Evolutionary conservation across 306 rosid species (phyloP).

Genomic region (Vigna angularis): DNA sequence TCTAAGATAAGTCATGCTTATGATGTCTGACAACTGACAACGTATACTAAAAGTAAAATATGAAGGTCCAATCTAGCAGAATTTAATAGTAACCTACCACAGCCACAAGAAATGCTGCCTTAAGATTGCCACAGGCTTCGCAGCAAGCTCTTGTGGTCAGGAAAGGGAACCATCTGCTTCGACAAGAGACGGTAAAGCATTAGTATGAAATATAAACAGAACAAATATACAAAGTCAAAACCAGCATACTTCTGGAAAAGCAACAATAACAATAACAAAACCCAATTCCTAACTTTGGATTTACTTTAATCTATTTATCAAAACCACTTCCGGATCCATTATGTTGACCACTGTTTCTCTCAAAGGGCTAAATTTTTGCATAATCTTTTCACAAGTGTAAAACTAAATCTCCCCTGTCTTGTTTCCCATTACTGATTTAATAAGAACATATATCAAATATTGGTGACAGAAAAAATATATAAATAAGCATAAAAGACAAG

Average conservation of each 20-base stretch:
- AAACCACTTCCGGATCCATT: conserved; percentile 32
- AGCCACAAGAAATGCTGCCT: conserved; percentile 97
- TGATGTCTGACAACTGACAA: conserved; percentile 33
- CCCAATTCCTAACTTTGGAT: conserved; percentile 11
- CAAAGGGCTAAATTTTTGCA: conserved; percentile 22
- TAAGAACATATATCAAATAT: not conserved
- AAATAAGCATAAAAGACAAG: conserved; percentile 26
- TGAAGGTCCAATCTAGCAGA: conserved; percentile 31
- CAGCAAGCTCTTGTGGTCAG: conserved; percentile 89
- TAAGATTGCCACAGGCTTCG: conserved; percentile 99
- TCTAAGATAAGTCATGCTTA: conserved; percentile 31
- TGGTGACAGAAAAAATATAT: conserved; percentile 22
- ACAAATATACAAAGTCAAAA: conserved; percentile 1
- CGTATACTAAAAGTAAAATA: conserved; percentile 8
- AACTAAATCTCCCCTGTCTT: conserved; percentile 21
- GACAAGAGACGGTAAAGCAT: conserved; percentile 37
- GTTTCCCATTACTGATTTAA: conserved; percentile 20
- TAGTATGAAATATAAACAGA: conserved; percentile 28
- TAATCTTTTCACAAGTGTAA: conserved; percentile 10
- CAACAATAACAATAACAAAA: conserved; percentile 6
- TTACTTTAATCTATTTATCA: conserved; percentile 31
- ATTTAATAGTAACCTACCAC: conserved; percentile 73
- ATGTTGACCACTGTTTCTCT: conserved; percentile 15
- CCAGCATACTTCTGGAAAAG: conserved; percentile 6
- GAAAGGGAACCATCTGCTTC: conserved; percentile 95